Conservation (phyloP, 2,329 filamentous ascomycete genomes). For the Paecilomyces sp. region DNA sequence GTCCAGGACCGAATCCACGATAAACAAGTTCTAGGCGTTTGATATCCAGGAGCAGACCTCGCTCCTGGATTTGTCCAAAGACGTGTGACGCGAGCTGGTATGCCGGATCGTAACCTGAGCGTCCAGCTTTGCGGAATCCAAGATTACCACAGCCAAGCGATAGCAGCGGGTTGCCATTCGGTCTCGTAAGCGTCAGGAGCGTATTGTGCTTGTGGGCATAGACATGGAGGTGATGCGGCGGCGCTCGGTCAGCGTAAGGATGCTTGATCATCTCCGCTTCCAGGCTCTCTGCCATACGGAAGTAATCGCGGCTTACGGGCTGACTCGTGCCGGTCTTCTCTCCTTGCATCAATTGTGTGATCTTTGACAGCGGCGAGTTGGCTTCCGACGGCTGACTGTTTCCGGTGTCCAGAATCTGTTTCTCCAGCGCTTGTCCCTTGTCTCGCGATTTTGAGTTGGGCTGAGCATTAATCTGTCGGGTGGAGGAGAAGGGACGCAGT, state of each 20-base stretch:
- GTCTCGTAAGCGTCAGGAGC: slow-evolving; percentile 81
- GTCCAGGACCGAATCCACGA: slow-evolving; percentile 76
- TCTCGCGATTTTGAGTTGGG: slow-evolving; percentile 9
- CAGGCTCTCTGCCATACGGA: slow-evolving; percentile 22
- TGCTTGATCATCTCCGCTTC: slow-evolving; percentile 28
- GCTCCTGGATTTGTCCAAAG: slow-evolving; percentile 76
- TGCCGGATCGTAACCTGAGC: slow-evolving; percentile 80
- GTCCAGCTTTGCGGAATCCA: slow-evolving; percentile 77
- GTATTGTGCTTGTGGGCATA: slow-evolving; percentile 90
- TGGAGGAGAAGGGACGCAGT: slow-evolving; percentile 26
- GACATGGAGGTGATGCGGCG: slow-evolving; percentile 78
- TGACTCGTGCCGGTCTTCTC: slow-evolving; percentile 11
- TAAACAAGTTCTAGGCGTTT: slow-evolving; percentile 70
- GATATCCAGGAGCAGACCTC: slow-evolving; percentile 69
- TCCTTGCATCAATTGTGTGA: slow-evolving; percentile 25
- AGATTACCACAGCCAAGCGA: slow-evolving; percentile 79
- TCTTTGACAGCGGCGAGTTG: slow-evolving; percentile 19
- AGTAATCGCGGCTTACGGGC: slow-evolving; percentile 21
- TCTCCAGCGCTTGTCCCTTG: slow-evolving; percentile 18
- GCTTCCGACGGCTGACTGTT: slow-evolving; percentile 10
- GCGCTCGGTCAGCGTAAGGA: slow-evolving; percentile 27
- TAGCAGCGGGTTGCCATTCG: slow-evolving; percentile 70
- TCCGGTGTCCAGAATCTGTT: slow-evolving; percentile 18
- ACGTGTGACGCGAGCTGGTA: slow-evolving; percentile 84
- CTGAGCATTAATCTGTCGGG: slow-evolving; percentile 11